phyloP scores from a whole-genome alignment of 345 rosid species.

The Eucalyptus decipiens region DNA sequence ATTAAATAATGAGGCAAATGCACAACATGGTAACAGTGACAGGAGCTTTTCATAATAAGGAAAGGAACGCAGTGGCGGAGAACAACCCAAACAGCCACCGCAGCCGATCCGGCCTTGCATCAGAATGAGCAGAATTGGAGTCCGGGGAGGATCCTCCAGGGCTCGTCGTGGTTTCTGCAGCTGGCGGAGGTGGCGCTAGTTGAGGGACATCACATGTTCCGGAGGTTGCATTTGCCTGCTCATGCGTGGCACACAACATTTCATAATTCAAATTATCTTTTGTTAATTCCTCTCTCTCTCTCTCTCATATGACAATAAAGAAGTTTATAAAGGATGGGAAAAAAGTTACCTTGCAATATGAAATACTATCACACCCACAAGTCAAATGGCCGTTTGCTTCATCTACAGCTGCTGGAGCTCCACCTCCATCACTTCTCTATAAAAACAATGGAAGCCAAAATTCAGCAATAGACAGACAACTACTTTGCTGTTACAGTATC shows the following conservation, averaged over 20 bases:
- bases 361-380: conserved; percentile 75
- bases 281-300: neutral
- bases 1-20: neutral
- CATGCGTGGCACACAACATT: neutral
- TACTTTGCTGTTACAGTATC: neutral
- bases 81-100: conserved; percentile 18
- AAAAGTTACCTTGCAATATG: conserved; percentile 57
- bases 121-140: conserved; percentile 9
- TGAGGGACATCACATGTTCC: conserved; percentile 76
- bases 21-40: neutral
- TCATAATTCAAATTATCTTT: neutral
- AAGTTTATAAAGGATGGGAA: neutral
- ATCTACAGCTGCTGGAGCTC: conserved; percentile 78
- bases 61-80: neutral
- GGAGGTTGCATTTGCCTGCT: conserved; percentile 56
- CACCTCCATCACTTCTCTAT: conserved; percentile 90
- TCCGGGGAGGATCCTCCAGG: neutral
- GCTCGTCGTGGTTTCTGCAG: conserved; percentile 1
- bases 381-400: conserved; percentile 85
- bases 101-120: neutral
- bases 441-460: neutral
- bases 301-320: neutral
- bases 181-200: conserved; percentile 70
- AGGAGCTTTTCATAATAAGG: neutral
- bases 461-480: neutral